phyloP scores from a whole-genome alignment of 345 rosid species.

The Rhizophora apiculata region DNA sequence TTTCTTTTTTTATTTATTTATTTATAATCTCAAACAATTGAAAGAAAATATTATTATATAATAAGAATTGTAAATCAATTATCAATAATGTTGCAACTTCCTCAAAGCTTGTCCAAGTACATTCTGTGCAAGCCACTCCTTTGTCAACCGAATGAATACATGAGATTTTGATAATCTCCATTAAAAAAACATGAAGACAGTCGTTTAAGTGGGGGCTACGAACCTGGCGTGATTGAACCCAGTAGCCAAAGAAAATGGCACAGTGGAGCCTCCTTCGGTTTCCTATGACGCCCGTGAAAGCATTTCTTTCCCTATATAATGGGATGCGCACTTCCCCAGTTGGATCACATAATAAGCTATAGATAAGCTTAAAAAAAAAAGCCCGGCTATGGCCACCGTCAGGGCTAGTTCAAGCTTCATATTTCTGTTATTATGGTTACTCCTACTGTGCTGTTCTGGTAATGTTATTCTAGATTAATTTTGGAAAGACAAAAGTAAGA shows the following conservation, averaged over 20 bases:
- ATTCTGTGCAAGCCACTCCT: no score
- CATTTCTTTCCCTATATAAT: constrained; percentile 7
- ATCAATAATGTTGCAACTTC: no score
- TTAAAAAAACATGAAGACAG: background rate
- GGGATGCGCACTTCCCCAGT: background rate
- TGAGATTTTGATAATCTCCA: no score
- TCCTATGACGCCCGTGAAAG: background rate
- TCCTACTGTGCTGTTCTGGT: constrained; percentile 51
- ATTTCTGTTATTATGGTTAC: constrained; percentile 42
- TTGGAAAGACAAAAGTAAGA: background rate
- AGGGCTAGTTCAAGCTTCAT: constrained; percentile 28
- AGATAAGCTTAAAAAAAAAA: background rate
- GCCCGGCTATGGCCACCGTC: constrained; percentile 29
- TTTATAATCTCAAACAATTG: no score
- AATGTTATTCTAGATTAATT: background rate
- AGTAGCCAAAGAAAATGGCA: constrained; percentile 42
- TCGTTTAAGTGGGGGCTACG: constrained; percentile 19
- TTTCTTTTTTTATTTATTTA: no score
- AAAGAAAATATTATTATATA: no score
- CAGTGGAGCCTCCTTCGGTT: constrained; percentile 22
- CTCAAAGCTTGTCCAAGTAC: no score
- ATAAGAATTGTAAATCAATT: no score
- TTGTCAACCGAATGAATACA: no score
- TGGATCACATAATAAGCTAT: background rate
- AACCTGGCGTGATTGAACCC: constrained; percentile 19